Evolutionary conservation across 495 filamentous ascomycete genomes (phyloP), one percentile per base, ranked within the genome.

Genomic region (Aspergillus ostianus): DNA sequence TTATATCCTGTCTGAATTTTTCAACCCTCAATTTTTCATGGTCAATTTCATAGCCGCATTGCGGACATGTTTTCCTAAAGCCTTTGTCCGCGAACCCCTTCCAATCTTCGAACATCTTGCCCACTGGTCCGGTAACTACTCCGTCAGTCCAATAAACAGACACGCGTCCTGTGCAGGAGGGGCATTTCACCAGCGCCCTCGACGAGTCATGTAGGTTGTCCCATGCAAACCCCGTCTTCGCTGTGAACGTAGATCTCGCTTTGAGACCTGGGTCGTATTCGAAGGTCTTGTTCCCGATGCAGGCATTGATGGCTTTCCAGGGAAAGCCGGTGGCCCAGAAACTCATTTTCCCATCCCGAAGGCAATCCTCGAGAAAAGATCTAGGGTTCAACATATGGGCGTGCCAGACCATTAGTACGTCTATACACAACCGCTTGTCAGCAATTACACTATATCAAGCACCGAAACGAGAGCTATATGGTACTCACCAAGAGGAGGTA

Each of bases 381-480:
- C 89, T 77, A 2, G 92, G 92, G 61, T 93, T 95, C 4, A 96
- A 82, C 85, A 92, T 87, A 63, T 91, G 90, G 1, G 89, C 77
- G 71, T 96, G 92, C 90, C 89, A 94, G 0, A 95, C 90, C 90
- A 96, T 91, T 48, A 96, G 72, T 3, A 96, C 85, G 68, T 96
- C 91, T 86, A 65, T 2, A 26, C 51, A 15, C 15, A 26, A 21
- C 50, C 2, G 29, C 20, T 56, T 62, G 46, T 63, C 51, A 27
- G 57, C 49, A 13, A 19, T 19, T 19, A 4, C 36, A 41, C 10
- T 41, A 1, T 41, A 41, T 41, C 13, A 12, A 15, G 36, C 10
- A 41, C 36, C 13, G 26, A 21, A 41, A 32, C 2, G n/a, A n/a
- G 32, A 4, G 9, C 10, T 8, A 29, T 10, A 15, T 26, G 44